A percentile compares a stretch with the other conserved stretches of the same genome.
Conservation (phyloP, 31 red algal genomes). For the Porphyra umbilicalis region DNA sequence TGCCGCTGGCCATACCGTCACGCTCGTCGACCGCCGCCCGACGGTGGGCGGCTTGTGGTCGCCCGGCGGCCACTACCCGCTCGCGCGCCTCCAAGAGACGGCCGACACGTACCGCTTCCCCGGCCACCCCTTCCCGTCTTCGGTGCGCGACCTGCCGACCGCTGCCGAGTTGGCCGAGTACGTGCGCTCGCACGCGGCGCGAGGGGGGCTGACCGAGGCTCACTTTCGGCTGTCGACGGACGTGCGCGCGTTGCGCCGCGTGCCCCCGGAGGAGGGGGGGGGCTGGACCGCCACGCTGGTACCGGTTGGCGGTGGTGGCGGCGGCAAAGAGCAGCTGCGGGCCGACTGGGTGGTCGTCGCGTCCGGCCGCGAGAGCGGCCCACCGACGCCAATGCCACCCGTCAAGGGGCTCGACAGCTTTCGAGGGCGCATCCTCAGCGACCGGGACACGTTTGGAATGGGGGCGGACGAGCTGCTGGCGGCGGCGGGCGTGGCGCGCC, state of each 20-base stretch:
- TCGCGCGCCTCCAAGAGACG: background rate
- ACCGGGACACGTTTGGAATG: background rate
- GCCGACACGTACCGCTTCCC: background rate
- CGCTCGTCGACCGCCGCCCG: background rate
- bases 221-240: background rate
- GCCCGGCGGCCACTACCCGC: background rate
- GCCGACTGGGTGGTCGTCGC: background rate
- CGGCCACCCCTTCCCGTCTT: background rate
- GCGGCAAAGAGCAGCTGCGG: background rate
- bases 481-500: background rate
- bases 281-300: background rate
- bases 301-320: background rate
- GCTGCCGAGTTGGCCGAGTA: background rate
- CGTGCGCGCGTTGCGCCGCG: background rate
- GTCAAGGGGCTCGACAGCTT: background rate
- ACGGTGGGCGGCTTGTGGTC: background rate
- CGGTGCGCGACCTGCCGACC: background rate
- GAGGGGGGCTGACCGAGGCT: background rate
- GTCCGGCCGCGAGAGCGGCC: background rate
- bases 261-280: background rate
- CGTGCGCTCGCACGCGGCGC: background rate
- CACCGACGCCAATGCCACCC: background rate
- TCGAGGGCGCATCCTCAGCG: background rate
- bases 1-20: background rate
- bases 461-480: background rate